A percentile compares a stretch with the other conserved stretches of the same genome.
phyloP scores from a whole-genome alignment of 2,329 filamentous ascomycete genomes.

The Claviceps humidiphila region DNA sequence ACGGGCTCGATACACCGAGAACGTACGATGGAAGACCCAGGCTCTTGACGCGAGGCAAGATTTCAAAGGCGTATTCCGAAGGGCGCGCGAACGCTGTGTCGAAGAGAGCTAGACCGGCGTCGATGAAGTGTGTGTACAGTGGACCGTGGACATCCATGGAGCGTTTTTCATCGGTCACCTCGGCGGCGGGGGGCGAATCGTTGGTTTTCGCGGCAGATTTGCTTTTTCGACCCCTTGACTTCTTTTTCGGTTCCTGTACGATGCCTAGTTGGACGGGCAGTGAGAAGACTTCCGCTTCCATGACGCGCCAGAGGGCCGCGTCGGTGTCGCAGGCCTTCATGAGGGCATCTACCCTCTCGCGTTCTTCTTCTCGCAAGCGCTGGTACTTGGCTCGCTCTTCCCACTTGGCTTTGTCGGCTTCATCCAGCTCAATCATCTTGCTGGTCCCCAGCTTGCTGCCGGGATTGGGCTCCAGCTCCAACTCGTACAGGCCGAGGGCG shows the following conservation, averaged over 20 bases:
- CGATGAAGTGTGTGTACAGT: conserved; percentile 50
- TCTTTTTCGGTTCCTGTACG: neutral
- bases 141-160: conserved; percentile 46
- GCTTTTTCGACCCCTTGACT: neutral
- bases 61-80: conserved; percentile 44
- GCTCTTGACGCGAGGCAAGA: conserved; percentile 54
- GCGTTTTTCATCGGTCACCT: conserved; percentile 15
- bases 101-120: conserved; percentile 42
- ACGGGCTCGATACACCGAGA: conserved; percentile 53
- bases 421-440: conserved; percentile 17
- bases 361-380: conserved; percentile 30
- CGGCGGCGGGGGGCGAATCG: conserved; percentile 3
- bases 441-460: conserved; percentile 11
- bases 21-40: conserved; percentile 58
- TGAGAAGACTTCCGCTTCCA: conserved; percentile 55
- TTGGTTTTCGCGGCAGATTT: neutral
- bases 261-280: conserved; percentile 44
- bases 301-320: conserved; percentile 49
- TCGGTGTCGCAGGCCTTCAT: conserved; percentile 47
- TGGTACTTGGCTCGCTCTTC: conserved; percentile 24
- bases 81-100: conserved; percentile 41
- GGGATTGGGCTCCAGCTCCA: conserved; percentile 18
- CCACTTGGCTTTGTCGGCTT: conserved; percentile 18
- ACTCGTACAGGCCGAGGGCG: conserved; percentile 25
- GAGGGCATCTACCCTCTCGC: conserved; percentile 35